Evolutionary conservation across 2,329 filamentous ascomycete genomes (phyloP), one percentile per base, ranked within the genome.

Genomic region (Colletotrichum euphorbiae): DNA sequence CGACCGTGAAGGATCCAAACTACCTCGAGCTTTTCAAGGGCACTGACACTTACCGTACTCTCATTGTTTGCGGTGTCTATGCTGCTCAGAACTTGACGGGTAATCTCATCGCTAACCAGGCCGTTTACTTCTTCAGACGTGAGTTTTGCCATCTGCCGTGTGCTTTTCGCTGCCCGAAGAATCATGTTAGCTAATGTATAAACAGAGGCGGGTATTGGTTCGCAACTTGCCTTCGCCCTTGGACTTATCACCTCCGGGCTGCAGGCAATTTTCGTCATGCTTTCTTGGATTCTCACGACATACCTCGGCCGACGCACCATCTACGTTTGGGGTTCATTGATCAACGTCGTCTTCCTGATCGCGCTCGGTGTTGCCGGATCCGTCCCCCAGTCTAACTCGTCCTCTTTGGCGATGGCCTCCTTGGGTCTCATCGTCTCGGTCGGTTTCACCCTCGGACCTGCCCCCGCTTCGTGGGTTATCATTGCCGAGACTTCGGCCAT

Each of bases 401-500:
- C 86, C 50, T 82, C 76, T 57, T 78, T 84, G 36, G 88, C 89
- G 2, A 86, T 89, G 75, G 89, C 89, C 8, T 86, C 84, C 7
- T 79, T 91, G 24, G 89, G 89, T 70, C 80, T 91, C 59, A 88
- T 91, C 72, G 82, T 91, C 73, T 91, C 89, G 31, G 86, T 91
- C 63, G 77, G 90, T 36, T 92, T 90, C 80, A 86, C 84, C 46
- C 76, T 89, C 15, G 87, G 86, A 71, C 87, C 87, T 28, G 89
- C 87, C 2, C 89, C 89, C 52, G 85, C 86, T 45, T 90, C 89
- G 9, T 91, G 85, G 84, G 86, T 88, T 78, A 89, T 91, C 71
- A 91, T 91, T 52, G 88, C 85, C 72, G 89, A 91, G 77, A 91
- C 89, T 2, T 90, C 89, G 0, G 80, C 89, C 57, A 84, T 91